Base-by-base conservation (phyloP, 2,329 filamentous ascomycete species). In the Calonectria crousiana region DNA sequence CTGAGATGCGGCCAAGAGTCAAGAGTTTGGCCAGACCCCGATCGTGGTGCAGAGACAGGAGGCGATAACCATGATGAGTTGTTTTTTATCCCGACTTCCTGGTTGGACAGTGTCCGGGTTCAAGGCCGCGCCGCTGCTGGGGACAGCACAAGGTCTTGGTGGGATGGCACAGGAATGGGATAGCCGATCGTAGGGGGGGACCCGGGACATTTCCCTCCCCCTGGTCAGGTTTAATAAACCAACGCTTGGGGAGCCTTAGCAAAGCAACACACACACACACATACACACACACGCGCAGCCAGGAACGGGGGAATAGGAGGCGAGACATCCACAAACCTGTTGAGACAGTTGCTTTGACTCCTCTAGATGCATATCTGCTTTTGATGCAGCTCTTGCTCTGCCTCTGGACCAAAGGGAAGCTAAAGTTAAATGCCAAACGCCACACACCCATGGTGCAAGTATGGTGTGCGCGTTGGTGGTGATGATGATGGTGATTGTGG, bases 61-160 rank as follows among this genome's bases (percentile, higher is more conserved):
- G 36, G 34, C 34, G 56, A 62, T 62, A 62, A 32, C 14, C 10
- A 38, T 58, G 41, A 34, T 72, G 73, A 76, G 69, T 68, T 77
- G 73, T 78, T 76, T 78, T 70, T 67, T 76, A 76, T 79, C 65
- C 73, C 56, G 69, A 60, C 41, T 49, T 56, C 58, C 75, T 80
- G 78, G 78, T 80, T 80, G 76, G 78, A 75, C 67, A 60, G 56
- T 26, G 58, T 52, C 71, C 58, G 38, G 71, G 71, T 49, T 38
- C 28, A 64, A 64, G 53, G 65, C 60, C 41, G 60, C 20, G 60
- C 60, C 41, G 28, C 60, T 41, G 41, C 60, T 65, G 64, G 38
- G 38, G 49, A 36, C 30, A 32, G 30, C 26, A 18, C 36, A 44
- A 41, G 32, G 51, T 23, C 36, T 28, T 47, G 30, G 36, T 26